A percentile compares a stretch with the other conserved stretches of the same genome.
Evolutionary conservation across 2,329 filamentous ascomycete species (phyloP).

Genomic region (Colletotrichum gigasporum): DNA sequence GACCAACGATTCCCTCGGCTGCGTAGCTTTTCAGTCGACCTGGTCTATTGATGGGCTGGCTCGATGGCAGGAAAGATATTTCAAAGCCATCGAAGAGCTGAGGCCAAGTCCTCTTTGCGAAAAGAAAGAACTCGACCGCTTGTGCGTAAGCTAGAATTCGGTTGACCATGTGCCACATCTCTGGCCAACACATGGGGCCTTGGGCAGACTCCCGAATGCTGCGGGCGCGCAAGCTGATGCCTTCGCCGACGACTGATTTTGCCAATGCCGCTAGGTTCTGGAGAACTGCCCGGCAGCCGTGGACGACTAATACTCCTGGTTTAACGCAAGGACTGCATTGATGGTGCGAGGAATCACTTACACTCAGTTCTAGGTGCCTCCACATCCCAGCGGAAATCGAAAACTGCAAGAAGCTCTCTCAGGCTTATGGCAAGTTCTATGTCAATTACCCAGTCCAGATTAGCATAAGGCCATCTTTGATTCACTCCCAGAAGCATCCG

Average conservation of each 20-base stretch:
- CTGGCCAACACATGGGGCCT: not conserved
- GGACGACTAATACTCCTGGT: not conserved
- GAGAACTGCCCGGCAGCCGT: not conserved
- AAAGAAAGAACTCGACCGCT: not conserved
- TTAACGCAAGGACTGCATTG: accelerated
- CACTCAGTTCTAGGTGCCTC: not conserved
- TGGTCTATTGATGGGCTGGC: slow-evolving; percentile 25
- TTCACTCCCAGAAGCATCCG: no score
- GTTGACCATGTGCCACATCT: not conserved
- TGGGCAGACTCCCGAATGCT: not conserved
- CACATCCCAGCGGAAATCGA: not conserved
- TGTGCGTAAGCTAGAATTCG: not conserved
- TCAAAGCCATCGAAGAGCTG: slow-evolving; percentile 42
- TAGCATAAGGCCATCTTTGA: no score
- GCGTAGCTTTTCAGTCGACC: slow-evolving; percentile 32
- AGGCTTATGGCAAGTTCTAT: not conserved
- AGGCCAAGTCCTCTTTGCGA: slow-evolving; percentile 36
- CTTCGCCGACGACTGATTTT: not conserved
- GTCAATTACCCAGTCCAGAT: not conserved
- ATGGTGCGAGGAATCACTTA: not conserved
- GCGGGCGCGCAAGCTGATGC: not conserved
- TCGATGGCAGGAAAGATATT: slow-evolving; percentile 40
- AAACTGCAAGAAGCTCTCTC: not conserved
- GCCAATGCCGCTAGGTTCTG: not conserved
- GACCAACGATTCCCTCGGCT: slow-evolving; percentile 35